phyloP scores from a whole-genome alignment of 2,329 filamentous ascomycete genomes.

The Alternaria sp. region DNA sequence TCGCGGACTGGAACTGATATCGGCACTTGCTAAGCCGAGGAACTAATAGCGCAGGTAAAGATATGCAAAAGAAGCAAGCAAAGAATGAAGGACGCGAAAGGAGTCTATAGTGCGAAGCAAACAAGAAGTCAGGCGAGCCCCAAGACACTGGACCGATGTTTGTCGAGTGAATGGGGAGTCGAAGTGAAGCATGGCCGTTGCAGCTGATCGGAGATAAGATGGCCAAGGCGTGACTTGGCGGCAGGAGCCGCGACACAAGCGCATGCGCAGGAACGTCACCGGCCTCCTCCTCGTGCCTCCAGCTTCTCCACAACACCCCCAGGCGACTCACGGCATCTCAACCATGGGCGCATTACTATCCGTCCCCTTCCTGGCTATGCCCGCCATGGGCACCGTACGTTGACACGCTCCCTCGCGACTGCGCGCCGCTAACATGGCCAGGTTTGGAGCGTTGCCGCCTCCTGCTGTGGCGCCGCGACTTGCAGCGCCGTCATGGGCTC shows the following conservation, averaged over 20 bases:
- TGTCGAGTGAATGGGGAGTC: conserved; percentile 1
- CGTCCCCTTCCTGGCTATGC: conserved; percentile 85
- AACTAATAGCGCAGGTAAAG: not conserved
- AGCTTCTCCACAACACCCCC: conserved; percentile 14
- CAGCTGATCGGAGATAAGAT: conserved; percentile 27
- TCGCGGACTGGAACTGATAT: conserved; percentile 10
- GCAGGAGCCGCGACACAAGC: conserved; percentile 14
- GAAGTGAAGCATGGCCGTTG: conserved; percentile 6
- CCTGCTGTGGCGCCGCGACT: conserved; percentile 95
- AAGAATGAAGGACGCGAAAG: not conserved
- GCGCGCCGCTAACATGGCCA: conserved; percentile 49
- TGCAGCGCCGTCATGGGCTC: conserved; percentile 95
- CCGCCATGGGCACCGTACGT: conserved; percentile 83
- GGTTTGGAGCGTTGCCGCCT: conserved; percentile 79
- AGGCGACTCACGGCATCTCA: conserved; percentile 18
- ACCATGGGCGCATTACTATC: conserved; percentile 91
- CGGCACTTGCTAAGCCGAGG: conserved; percentile 8
- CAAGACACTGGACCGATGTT: not conserved
- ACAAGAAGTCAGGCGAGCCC: not conserved
- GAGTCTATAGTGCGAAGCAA: not conserved
- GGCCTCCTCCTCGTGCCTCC: conserved; percentile 18
- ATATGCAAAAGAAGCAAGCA: conserved; percentile 1
- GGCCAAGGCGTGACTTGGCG: conserved; percentile 18
- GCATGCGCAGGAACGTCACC: conserved; percentile 23
- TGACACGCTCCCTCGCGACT: not conserved